Evolutionary conservation across 2,329 filamentous ascomycete genomes (phyloP), one percentile per base, ranked within the genome.

Genomic region (Paecilomyces fulvus): DNA sequence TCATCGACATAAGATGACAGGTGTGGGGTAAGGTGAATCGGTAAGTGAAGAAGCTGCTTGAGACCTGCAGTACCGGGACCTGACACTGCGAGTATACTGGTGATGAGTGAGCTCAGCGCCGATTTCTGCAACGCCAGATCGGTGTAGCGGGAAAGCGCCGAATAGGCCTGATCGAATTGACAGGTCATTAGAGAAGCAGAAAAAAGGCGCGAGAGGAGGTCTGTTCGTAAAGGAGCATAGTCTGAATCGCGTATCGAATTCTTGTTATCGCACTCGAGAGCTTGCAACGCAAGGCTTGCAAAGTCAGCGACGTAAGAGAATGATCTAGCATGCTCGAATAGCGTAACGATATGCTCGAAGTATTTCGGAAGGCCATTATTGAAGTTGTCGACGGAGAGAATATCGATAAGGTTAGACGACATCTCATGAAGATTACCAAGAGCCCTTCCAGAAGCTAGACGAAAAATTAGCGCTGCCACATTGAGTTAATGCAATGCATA

Each of bases 251-350:
- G 64, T 37, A 70, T 67, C 17, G 52, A 52, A 58, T 64, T 67
- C 51, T 64, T 65, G 14, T 64, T 60, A 56, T 71, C 67, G 21
- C 69, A 66, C 30, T 69, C 66, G 33, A 75, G 61, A 30, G 89
- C 87, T 64, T 90, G 85, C 48, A 95, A 77, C 5, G 89, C 86
- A 23, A 92, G 77, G 43, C 84, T 82, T 43, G 89, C 86, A 76
- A 96, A 96, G 62, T 95, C 89, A 5, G 90, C 83, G 46, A 95
- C 89, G 65, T 88, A 89, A 1, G 89, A 88, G 70, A 89, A 89
- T 0, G 87, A 85, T 63, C 86, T 88, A 49, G 84, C 82, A 63
- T 83, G 83, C 69, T 96, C 92, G 67, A 89, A 97, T 1, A 99
- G 79, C 20, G 84, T 80, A 11, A 92, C 82, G 53, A 97, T 83